Conservation (phyloP, 2,329 filamentous ascomycete genomes). For the Cladosporium sp. region DNA sequence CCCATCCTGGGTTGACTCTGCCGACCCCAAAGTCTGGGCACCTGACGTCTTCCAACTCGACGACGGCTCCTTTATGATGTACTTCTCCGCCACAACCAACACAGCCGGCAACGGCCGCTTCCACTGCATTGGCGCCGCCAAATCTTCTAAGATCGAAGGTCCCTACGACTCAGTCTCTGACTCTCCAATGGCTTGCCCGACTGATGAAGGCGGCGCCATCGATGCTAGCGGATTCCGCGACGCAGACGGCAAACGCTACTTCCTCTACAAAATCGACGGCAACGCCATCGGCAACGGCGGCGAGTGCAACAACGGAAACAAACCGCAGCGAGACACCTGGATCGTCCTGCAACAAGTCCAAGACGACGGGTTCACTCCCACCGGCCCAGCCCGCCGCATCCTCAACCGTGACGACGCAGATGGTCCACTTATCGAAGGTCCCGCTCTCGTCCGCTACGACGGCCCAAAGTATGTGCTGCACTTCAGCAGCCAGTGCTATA, state of each 20-base stretch:
- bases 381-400: slow-evolving; percentile 18
- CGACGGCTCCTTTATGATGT: slow-evolving; percentile 27
- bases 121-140: slow-evolving; percentile 28
- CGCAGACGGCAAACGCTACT: slow-evolving; percentile 20
- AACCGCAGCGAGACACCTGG: slow-evolving; percentile 22
- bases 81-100: slow-evolving; percentile 26
- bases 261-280: slow-evolving; percentile 29
- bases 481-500: slow-evolving; percentile 26
- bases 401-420: slow-evolving; percentile 23
- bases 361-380: slow-evolving; percentile 22
- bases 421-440: slow-evolving; percentile 26
- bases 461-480: slow-evolving; percentile 25
- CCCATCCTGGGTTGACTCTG: slow-evolving; percentile 26
- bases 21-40: slow-evolving; percentile 31
- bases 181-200: slow-evolving; percentile 23
- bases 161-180: slow-evolving; percentile 22
- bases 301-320: slow-evolving; percentile 20
- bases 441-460: slow-evolving; percentile 19
- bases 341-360: slow-evolving; percentile 26
- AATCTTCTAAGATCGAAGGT: slow-evolving; percentile 19
- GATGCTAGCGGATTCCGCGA: slow-evolving; percentile 28
- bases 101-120: slow-evolving; percentile 20
- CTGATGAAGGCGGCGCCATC: slow-evolving; percentile 26
- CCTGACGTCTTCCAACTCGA: slow-evolving; percentile 28
- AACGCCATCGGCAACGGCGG: slow-evolving; percentile 26